Evolutionary conservation across 495 filamentous ascomycete genomes (phyloP).

Genomic region (Daldinia caldariorum): DNA sequence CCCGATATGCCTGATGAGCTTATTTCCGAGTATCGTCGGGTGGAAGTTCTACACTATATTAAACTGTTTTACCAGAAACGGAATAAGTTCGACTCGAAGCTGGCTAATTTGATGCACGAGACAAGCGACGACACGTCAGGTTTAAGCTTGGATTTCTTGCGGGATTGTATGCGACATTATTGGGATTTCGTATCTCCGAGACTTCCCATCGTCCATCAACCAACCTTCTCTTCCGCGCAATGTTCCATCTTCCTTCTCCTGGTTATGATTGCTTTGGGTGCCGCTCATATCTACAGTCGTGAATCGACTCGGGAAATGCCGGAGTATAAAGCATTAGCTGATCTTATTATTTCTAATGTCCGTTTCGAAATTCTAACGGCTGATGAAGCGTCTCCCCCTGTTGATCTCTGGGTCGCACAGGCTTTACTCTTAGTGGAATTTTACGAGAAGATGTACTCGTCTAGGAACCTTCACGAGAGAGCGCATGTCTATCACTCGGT

Average conservation of each 20-base stretch:
- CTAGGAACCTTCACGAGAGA: constrained; percentile 86
- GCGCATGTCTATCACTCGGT: constrained; percentile 98
- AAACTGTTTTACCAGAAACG: constrained; percentile 79
- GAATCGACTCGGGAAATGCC: constrained; percentile 74
- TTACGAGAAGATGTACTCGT: constrained; percentile 97
- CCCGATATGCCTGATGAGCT: constrained; percentile 76
- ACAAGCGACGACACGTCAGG: constrained; percentile 74
- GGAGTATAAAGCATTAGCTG: constrained; percentile 78
- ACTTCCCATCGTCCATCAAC: constrained; percentile 90
- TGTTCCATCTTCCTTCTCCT: constrained; percentile 83
- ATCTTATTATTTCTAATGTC: constrained; percentile 84
- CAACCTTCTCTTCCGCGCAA: constrained; percentile 86
- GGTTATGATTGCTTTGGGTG: constrained; percentile 89
- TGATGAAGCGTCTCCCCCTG: constrained; percentile 86
- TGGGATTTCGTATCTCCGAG: constrained; percentile 95
- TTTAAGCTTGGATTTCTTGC: constrained; percentile 86
- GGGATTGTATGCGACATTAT: constrained; percentile 89
- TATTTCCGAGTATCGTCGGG: constrained; percentile 84
- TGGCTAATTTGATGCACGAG: constrained; percentile 77
- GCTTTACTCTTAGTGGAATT: constrained; percentile 88
- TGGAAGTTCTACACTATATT: constrained; percentile 80
- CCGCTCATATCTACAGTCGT: constrained; percentile 82
- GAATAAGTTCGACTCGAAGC: constrained; percentile 73
- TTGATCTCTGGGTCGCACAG: constrained; percentile 94
- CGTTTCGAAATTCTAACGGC: constrained; percentile 89